These are phyloP conservation scores for Solanum etuberosum DNA, from an alignment of 257 asterid species.

Conservation along the genomic window DNA sequence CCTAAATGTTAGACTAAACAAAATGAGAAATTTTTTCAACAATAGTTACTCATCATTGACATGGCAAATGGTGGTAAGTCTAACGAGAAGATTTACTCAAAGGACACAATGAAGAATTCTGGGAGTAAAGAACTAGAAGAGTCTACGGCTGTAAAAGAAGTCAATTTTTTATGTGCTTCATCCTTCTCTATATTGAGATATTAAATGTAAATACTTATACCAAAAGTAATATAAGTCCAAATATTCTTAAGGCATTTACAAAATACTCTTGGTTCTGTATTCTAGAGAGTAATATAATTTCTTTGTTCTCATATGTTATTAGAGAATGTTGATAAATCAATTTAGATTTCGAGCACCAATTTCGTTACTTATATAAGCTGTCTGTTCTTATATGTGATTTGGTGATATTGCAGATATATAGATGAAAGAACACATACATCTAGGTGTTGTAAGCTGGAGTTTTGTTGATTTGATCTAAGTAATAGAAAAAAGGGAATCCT, in stretches of 20 bases:
- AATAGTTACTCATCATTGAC: background rate
- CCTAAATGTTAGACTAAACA: background rate
- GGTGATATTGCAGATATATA: background rate
- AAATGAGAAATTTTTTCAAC: too few relatives aligned
- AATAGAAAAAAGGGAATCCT: background rate
- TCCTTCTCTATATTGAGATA: too few relatives aligned
- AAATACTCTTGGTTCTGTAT: too few relatives aligned
- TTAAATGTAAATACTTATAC: background rate
- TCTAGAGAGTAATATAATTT: too few relatives aligned
- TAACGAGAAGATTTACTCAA: too few relatives aligned
- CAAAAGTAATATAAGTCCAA: background rate
- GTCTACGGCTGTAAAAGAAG: background rate
- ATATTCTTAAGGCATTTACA: background rate
- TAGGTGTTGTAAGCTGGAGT: background rate
- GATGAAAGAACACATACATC: background rate
- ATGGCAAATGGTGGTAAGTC: background rate
- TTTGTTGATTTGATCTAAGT: background rate
- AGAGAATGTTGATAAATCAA: too few relatives aligned
- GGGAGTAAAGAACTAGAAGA: background rate
- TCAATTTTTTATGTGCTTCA: too few relatives aligned
- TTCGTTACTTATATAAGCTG: too few relatives aligned
- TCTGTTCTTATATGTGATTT: too few relatives aligned
- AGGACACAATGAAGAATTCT: too few relatives aligned
- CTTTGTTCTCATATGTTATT: too few relatives aligned
- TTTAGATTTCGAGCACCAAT: background rate